These are phyloP conservation scores for Rhexocercosporidium sp. DNA, from an alignment of 2,329 filamentous ascomycete genomes.

Conservation along the genomic window DNA sequence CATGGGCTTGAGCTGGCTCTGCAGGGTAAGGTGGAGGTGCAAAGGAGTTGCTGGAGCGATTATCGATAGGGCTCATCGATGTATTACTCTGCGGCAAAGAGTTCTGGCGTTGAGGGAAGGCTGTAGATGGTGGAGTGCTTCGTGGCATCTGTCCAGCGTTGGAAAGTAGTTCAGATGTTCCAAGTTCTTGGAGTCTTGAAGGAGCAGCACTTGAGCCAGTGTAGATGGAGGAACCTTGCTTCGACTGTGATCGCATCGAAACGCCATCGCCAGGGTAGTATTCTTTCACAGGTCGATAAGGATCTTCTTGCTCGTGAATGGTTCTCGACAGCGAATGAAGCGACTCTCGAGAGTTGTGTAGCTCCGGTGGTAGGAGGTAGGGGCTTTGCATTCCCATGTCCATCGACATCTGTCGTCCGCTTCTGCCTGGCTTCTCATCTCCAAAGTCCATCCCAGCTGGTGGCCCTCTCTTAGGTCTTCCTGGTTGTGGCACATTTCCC, in stretches of 20 bases:
- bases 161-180: constrained; percentile 33
- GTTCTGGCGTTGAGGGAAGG: constrained; percentile 48
- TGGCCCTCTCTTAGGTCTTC: constrained; percentile 28
- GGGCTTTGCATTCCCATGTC: constrained; percentile 78
- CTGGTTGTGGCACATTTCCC: constrained; percentile 52
- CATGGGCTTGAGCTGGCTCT: constrained; percentile 33
- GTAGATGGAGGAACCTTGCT: constrained; percentile 53
- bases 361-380: constrained; percentile 86
- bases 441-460: constrained; percentile 15
- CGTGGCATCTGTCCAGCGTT: constrained; percentile 37
- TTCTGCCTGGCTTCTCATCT: constrained; percentile 35
- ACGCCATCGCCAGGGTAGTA: constrained; percentile 63
- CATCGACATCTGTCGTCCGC: constrained; percentile 62
- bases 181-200: constrained; percentile 34
- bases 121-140: constrained; percentile 29
- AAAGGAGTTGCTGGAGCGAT: constrained; percentile 40
- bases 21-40: constrained; percentile 40
- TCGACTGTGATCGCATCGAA: constrained; percentile 59
- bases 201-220: constrained; percentile 47
- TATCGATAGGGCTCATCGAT: constrained; percentile 44
- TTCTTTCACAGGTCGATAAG: constrained; percentile 70
- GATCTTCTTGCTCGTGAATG: constrained; percentile 78
- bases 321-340: constrained; percentile 83
- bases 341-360: constrained; percentile 83
- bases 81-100: constrained; percentile 52